phyloP scores from a whole-genome alignment of 495 filamentous ascomycete species.

The Xylaria curta region DNA sequence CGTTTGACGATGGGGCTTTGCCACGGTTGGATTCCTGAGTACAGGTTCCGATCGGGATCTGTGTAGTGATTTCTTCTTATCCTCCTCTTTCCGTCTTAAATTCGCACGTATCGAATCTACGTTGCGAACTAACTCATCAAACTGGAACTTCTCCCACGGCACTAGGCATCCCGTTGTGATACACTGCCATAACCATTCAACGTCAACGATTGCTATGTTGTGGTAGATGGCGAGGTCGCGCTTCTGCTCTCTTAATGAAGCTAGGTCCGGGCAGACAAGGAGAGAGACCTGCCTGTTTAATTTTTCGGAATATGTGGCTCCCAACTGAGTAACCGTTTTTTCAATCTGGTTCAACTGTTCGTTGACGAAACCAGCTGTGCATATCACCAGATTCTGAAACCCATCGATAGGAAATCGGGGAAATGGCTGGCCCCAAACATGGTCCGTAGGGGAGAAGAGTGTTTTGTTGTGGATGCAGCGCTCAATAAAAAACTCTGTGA shows the following conservation, averaged over 20 bases:
- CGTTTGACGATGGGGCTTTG: conserved; percentile 11
- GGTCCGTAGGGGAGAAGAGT: conserved; percentile 70
- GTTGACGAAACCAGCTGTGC: conserved; percentile 82
- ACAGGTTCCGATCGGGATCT: conserved; percentile 30
- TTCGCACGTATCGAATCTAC: not conserved
- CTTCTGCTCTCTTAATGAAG: conserved; percentile 71
- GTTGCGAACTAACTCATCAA: conserved; percentile 44
- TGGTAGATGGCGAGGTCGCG: conserved; percentile 73
- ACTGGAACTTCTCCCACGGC: conserved; percentile 47
- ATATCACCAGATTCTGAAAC: conserved; percentile 72
- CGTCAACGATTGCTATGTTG: conserved; percentile 76
- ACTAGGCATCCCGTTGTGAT: conserved; percentile 55
- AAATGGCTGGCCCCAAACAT: conserved; percentile 79
- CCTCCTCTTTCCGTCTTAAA: conserved; percentile 18
- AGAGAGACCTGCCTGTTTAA: conserved; percentile 70
- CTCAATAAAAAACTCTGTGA: conserved; percentile 95
- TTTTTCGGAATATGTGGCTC: conserved; percentile 77
- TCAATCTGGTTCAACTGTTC: conserved; percentile 84
- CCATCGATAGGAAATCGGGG: conserved; percentile 69
- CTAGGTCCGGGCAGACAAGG: conserved; percentile 67
- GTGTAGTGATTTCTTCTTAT: conserved; percentile 24
- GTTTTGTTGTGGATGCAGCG: conserved; percentile 77
- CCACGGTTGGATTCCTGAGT: conserved; percentile 12
- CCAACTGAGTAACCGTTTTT: conserved; percentile 75
- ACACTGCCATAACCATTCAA: conserved; percentile 84